Evolutionary conservation across 768 basidiomycete species (phyloP).

Genomic region (Collybia mongolica): DNA sequence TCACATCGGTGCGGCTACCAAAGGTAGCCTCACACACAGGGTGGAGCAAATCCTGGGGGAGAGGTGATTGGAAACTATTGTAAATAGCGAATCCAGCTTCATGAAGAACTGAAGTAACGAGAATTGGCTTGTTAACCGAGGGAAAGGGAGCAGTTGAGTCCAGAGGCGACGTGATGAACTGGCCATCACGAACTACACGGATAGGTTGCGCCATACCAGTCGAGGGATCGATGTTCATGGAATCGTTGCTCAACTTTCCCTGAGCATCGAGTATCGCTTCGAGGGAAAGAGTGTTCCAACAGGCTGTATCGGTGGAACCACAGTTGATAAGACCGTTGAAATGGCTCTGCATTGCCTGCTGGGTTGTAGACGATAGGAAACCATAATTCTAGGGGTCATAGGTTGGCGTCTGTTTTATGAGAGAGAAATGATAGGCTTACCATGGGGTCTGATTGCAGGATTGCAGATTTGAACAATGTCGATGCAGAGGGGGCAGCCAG

Average conservation of each 20-base stretch:
- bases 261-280: conserved; percentile 55
- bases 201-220: conserved; percentile 57
- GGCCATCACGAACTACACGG: conserved; percentile 66
- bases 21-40: conserved; percentile 41
- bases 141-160: conserved; percentile 64
- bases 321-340: conserved; percentile 53
- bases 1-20: conserved; percentile 41
- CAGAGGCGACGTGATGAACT: conserved; percentile 64
- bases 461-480: conserved; percentile 72
- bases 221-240: conserved; percentile 46
- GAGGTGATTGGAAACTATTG: conserved; percentile 30
- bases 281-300: conserved; percentile 50
- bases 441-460: conserved; percentile 88
- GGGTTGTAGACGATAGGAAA: conserved; percentile 55
- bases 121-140: conserved; percentile 56
- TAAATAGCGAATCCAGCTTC: conserved; percentile 74
- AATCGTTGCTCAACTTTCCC: conserved; percentile 39
- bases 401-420: neutral
- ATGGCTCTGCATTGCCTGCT: conserved; percentile 48
- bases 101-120: conserved; percentile 69
- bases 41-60: conserved; percentile 38
- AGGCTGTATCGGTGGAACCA: conserved; percentile 40
- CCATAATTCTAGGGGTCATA: conserved; percentile 60
- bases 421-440: conserved; percentile 32
- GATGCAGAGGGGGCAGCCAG: conserved; percentile 71